Evolutionary conservation across 768 basidiomycete species (phyloP).

Genomic region (Mycena sanguinolenta): DNA sequence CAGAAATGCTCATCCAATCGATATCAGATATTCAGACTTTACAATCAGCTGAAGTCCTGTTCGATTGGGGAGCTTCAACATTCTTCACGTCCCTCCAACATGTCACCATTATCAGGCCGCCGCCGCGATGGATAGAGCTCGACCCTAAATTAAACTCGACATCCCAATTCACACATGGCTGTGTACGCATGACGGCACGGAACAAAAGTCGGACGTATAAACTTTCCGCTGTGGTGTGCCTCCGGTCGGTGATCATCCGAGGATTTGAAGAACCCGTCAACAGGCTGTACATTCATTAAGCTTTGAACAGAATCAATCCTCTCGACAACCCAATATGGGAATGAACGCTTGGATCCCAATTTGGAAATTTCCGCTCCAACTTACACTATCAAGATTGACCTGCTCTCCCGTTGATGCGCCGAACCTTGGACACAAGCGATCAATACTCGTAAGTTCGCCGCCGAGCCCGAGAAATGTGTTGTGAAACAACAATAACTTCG

Average conservation of each 20-base stretch:
- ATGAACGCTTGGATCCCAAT: conserved; percentile 8
- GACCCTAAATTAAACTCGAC: neutral
- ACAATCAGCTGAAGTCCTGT: neutral
- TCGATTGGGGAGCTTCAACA: neutral
- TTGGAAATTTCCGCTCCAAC: neutral
- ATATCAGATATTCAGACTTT: neutral
- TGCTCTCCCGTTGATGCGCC: no score
- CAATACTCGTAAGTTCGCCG: no score
- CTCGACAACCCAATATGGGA: conserved; percentile 12
- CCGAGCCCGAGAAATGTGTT: no score
- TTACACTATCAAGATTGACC: neutral
- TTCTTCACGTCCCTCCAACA: neutral
- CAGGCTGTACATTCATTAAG: conserved; percentile 5
- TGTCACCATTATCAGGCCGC: neutral
- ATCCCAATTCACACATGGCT: neutral
- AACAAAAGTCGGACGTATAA: neutral
- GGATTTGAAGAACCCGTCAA: neutral
- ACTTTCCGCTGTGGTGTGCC: neutral
- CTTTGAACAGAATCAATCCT: neutral
- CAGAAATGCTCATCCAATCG: no score
- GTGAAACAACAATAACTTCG: no score
- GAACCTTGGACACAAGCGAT: no score
- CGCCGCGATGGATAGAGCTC: neutral
- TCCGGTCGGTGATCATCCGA: conserved; percentile 5
- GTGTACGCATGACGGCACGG: conserved; percentile 14